Evolutionary conservation across 2,329 filamentous ascomycete genomes (phyloP), one percentile per base, ranked within the genome.

Genomic region (Stachybotrys elegans): DNA sequence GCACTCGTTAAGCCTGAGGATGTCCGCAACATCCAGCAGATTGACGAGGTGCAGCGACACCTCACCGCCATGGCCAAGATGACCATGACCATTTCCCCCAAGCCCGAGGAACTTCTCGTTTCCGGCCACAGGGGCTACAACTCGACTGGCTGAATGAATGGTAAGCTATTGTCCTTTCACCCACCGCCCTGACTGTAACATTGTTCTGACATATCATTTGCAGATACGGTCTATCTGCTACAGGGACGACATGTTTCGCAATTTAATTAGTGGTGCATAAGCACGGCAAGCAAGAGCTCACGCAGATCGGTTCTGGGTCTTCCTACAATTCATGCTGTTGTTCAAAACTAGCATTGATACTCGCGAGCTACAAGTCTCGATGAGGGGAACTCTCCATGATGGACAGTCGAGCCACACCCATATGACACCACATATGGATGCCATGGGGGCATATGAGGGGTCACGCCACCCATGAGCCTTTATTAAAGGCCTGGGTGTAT

Each of bases 51-150:
- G 41, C 71, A 76, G 61, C 67, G 66, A 38, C 73, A 71, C 48
- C 63, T 81, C 34, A 57, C 62, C 42, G 67, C 70, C 54, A 78
- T 81, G 73, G 63, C 67, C 38, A 75, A 72, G 61, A 73, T 81
- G 45, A 62, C 61, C 23, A 46, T 59, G 31, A 56, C 51, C 40
- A 50, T 50, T 19, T 40, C 48, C 20, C 47, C 53, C 42, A 60
- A 58, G 49, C 41, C 48, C 11, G 51, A 56, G 22, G 43, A 50
- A 20, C 40, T 50, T 34, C 43, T 56, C 11, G 47, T 48, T 32
- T 47, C 52, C 12, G 37, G 39, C 43, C 52, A 49, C 40, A 47
- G 52, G 44, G 48, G 46, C 36, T 63, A 60, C 23, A 43, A 50
- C 37, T 50, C 57, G 41, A 62, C 60, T 40, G 58, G 59, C 52